Conservation (phyloP, 306 rosid species). For the Glycine latifolia region DNA sequence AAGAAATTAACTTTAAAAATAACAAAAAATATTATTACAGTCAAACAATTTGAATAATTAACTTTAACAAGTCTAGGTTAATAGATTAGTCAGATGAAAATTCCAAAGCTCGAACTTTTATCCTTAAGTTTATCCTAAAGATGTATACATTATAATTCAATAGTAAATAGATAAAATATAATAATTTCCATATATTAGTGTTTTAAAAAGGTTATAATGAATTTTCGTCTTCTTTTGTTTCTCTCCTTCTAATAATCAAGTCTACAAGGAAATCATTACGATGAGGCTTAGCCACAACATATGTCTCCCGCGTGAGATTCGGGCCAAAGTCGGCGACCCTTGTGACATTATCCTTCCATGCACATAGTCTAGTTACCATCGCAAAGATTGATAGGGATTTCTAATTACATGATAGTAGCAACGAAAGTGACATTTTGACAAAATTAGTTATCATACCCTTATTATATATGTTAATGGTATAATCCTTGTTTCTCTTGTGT, state of each 20-base stretch:
- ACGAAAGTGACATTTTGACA: constrained; percentile 12
- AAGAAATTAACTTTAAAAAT: too few species aligned
- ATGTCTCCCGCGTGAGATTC: constrained; percentile 29
- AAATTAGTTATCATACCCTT: neutral
- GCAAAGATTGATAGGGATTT: constrained; percentile 18
- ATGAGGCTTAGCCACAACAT: constrained; percentile 2
- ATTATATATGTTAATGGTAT: neutral
- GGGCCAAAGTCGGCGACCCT: constrained; percentile 34
- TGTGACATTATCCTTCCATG: neutral
- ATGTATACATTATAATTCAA: neutral
- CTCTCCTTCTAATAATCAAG: neutral
- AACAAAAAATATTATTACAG: too few species aligned
- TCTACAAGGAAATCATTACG: neutral
- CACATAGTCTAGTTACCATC: constrained; percentile 9
- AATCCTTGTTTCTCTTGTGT: too few species aligned
- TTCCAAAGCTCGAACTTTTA: too few species aligned
- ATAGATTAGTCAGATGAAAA: neutral
- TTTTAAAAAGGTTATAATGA: neutral
- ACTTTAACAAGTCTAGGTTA: neutral
- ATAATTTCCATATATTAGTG: neutral
- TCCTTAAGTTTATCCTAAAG: neutral
- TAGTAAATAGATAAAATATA: neutral
- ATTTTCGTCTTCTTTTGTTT: neutral
- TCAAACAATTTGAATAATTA: neutral
- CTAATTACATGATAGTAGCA: neutral